These are phyloP conservation scores for Blumeriella jaapii DNA, from an alignment of 2,329 filamentous ascomycete species.

Conservation along the genomic window DNA sequence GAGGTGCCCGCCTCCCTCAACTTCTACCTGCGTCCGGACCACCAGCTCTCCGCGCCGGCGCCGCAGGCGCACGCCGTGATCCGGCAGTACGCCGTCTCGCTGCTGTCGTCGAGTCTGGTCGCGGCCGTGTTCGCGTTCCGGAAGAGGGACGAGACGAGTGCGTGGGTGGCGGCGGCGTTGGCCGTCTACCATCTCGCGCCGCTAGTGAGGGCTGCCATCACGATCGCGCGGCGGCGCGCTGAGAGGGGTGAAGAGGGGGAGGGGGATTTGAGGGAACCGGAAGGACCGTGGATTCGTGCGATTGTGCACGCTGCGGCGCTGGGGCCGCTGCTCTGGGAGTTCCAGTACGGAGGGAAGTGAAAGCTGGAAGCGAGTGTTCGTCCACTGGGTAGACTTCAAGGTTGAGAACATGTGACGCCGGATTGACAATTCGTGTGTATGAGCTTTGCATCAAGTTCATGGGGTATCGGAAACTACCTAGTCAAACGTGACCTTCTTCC, in stretches of 20 bases:
- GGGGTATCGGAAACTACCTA: slow-evolving; percentile 22
- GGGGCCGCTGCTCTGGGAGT: slow-evolving; percentile 3
- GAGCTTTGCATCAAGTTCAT: slow-evolving; percentile 2
- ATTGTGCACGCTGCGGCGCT: slow-evolving; percentile 14
- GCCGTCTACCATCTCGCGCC: slow-evolving; percentile 29
- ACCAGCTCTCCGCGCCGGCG: slow-evolving; percentile 24
- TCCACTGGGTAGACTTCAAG: not conserved
- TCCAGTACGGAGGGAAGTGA: not conserved
- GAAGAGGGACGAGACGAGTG: slow-evolving; percentile 22
- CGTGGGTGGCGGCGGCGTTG: slow-evolving; percentile 26
- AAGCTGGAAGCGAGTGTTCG: not conserved
- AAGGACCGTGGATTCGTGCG: slow-evolving; percentile 22
- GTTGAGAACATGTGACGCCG: not conserved
- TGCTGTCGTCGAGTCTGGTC: slow-evolving; percentile 27
- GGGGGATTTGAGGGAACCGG: slow-evolving; percentile 1
- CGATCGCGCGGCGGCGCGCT: slow-evolving; percentile 7
- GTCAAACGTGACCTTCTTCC: slow-evolving; percentile 49
- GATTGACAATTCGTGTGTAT: not conserved
- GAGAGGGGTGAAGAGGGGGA: slow-evolving; percentile 20
- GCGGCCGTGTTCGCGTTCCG: slow-evolving; percentile 25
- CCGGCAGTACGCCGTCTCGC: slow-evolving; percentile 30
- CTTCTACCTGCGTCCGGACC: slow-evolving; percentile 28
- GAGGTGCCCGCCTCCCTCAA: slow-evolving; percentile 29
- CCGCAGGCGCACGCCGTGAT: slow-evolving; percentile 28
- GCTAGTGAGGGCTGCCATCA: slow-evolving; percentile 20